phyloP scores from a whole-genome alignment of 2,329 filamentous ascomycete genomes.

The Colletotrichum acutatum region DNA sequence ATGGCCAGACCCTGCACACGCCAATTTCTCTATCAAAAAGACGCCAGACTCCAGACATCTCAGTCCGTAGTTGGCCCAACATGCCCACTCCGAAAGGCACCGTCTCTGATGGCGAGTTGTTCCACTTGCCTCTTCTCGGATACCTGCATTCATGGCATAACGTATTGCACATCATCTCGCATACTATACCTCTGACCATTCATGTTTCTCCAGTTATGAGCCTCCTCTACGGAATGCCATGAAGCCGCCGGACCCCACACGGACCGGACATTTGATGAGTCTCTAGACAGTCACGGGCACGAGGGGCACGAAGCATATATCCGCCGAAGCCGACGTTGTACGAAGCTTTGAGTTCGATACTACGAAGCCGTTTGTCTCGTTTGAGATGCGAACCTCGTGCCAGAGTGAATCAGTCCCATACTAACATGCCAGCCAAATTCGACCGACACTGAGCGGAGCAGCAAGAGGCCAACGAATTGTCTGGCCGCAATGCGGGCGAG shows the following conservation, averaged over 20 bases:
- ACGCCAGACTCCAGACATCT: background rate
- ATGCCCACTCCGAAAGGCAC: constrained; percentile 24
- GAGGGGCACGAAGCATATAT: constrained; percentile 20
- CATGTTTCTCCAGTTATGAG: constrained; percentile 9
- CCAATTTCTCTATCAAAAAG: background rate
- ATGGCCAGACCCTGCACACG: constrained; percentile 22
- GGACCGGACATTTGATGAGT: background rate
- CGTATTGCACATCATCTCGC: constrained; percentile 37
- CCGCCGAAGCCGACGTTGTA: constrained; percentile 22
- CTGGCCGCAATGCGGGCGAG: constrained; percentile 16
- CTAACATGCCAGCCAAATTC: constrained; percentile 2
- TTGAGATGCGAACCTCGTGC: constrained; percentile 32
- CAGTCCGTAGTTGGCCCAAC: constrained; percentile 19
- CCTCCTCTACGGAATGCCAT: background rate
- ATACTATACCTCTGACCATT: constrained; percentile 23
- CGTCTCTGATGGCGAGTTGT: constrained; percentile 28
- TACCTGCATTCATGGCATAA: constrained; percentile 37
- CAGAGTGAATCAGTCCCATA: constrained; percentile 29
- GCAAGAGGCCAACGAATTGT: constrained; percentile 3
- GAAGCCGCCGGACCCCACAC: constrained; percentile 4
- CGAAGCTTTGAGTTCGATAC: constrained; percentile 6
- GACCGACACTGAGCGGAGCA: background rate
- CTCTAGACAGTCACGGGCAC: constrained; percentile 1
- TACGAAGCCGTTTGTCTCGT: constrained; percentile 19
- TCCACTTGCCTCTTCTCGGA: constrained; percentile 29